Evolutionary conservation across 176 grass and related monocot genomes (phyloP), one percentile per base, ranked within the genome.

Genomic region (Juncus inflexus): DNA sequence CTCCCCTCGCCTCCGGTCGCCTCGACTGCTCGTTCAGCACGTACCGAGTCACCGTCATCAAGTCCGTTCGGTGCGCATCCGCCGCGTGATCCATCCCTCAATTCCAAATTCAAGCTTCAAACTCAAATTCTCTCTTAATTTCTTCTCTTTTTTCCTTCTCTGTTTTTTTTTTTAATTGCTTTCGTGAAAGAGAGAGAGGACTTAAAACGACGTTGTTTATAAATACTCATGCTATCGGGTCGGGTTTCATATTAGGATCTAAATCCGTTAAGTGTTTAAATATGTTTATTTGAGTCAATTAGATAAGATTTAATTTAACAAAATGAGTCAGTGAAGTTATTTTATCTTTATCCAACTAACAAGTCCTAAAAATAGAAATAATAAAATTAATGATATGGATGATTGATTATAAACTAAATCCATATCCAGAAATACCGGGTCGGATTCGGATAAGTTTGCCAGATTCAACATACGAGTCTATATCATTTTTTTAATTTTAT

Each of bases 21-120:
- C 72, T 65, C 78, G 83, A 80, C 77, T 99, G 94, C 85, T 99
- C 94, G 85, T 90, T 99, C 14, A 99, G 80, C 73, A 92, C 94
- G 76, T 92, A 52, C 78, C 94, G 61, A 60, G 88, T 99, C 76
- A 99, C 81, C 10, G 94, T 99, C 94, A 99, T 99, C 76, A 99
- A 67, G 72, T 99, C 94, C 70, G 94, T 99, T 72, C 76, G 89
- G 5, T 82, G 36, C 6, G 89, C 78, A 15, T 92, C 94, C 57
- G 85, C 94, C 67, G 19, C 85, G 75, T 99, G 85, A 66, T 99
- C 89, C 94, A 99, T 99, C 55, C 2, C 62, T 7, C 36, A n/a
- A 9, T 47, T 47, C 43, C 43, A 47, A 47, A 6, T 60, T 3
- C n/a, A 40, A 53, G 12, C 63, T 3, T 51, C 12, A 8, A 5